phyloP scores from a whole-genome alignment of 2,329 filamentous ascomycete genomes.

The Diplocarpon mali region DNA sequence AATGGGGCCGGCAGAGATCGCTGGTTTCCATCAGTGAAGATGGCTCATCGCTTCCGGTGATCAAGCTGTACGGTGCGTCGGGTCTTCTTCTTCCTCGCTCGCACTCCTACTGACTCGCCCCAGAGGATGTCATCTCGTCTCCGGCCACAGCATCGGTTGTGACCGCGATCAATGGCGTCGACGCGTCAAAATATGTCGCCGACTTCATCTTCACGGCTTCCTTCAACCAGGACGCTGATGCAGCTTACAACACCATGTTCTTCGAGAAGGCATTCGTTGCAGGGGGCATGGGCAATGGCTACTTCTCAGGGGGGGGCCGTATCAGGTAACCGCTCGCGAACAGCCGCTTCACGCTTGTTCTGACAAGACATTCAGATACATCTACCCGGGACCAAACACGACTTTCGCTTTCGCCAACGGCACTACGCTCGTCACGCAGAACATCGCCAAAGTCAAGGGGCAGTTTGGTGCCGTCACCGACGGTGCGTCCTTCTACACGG shows the following conservation, averaged over 20 bases:
- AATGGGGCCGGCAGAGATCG: constrained; percentile 35
- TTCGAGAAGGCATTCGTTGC: constrained; percentile 26
- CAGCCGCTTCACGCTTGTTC: not conserved
- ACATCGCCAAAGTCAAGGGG: constrained; percentile 29
- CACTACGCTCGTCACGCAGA: constrained; percentile 26
- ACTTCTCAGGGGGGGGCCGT: constrained; percentile 30
- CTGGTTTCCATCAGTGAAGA: constrained; percentile 51
- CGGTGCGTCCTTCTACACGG: constrained; percentile 21
- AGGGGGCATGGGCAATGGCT: constrained; percentile 22
- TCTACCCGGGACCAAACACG: constrained; percentile 31
- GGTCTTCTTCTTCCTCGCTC: not conserved
- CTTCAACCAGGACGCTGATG: constrained; percentile 31
- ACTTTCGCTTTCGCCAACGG: constrained; percentile 32
- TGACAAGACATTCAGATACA: constrained; percentile 16
- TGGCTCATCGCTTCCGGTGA: constrained; percentile 44
- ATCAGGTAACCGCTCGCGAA: constrained; percentile 19
- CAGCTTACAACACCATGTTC: constrained; percentile 34
- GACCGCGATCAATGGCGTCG: constrained; percentile 43
- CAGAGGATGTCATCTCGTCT: constrained; percentile 33
- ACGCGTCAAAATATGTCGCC: constrained; percentile 38
- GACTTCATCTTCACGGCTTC: constrained; percentile 31
- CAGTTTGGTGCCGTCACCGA: constrained; percentile 25
- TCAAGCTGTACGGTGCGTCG: constrained; percentile 39
- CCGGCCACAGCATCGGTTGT: constrained; percentile 37
- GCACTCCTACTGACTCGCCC: not conserved